Base-by-base conservation (phyloP, 78 protist genomes). In the Dictyostelium discoideum region DNA sequence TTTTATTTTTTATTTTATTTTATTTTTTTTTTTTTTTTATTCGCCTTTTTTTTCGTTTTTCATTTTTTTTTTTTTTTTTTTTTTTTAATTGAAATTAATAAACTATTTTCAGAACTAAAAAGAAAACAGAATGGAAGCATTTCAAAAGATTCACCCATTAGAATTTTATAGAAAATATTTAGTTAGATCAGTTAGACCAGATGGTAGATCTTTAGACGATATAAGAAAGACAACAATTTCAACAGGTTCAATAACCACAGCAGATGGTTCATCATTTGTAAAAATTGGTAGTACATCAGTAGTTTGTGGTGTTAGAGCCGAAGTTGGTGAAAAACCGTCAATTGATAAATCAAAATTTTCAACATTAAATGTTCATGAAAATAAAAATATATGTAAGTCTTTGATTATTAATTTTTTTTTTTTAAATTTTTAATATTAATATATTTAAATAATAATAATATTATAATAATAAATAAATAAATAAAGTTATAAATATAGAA, bases 121-220 rank as follows among this genome's bases (percentile, higher is more conserved):
- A 78, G n/a, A 20, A 7, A 42, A 42, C 11, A 67, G 18, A 40
- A 95, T 95, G 97, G 97, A 95, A 67, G 93, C 97, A 81, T 95
- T 95, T 82, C 90, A 92, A 85, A 95, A 95, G 84, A 81, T 95
- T 50, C 94, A 95, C 57, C 93, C 97, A 44, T 42, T 92, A 24
- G 97, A 95, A 85, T 95, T 86, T 46, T 88, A 90, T 87, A 86
- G 84, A 67, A 95, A 95, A 76, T 95, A 89, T 77, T 85, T 95
- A 63, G 87, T 54, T 24, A 92, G 94, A 76, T 67, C 86, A 18
- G 97, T 95, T 20, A 79, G 97, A 77, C 97, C 97, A 22, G 97
- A 95, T 83, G 97, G 97, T 26, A 86, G 97, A 84, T 57, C 84
- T 63, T 24, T 95, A 5, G 39, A 8, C 14, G 72, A 85, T 32